Conservation (phyloP, 2,329 filamentous ascomycete species). For the Mycocentrospora acerina region DNA sequence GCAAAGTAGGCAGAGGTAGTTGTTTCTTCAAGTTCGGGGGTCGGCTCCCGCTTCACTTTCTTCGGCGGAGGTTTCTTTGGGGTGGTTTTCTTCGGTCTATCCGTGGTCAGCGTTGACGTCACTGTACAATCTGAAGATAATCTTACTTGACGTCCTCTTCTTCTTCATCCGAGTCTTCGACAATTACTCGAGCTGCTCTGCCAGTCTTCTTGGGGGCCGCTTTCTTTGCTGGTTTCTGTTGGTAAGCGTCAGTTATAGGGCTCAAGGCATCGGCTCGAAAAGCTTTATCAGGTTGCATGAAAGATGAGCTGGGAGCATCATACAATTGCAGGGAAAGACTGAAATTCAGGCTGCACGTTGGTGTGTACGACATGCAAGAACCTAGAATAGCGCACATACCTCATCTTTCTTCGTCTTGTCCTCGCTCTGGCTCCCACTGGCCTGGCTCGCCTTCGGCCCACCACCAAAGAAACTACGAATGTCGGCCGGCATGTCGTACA, state of each 20-base stretch:
- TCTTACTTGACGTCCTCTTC: conserved; percentile 41
- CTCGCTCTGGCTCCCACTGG: conserved; percentile 33
- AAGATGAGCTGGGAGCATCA: no score
- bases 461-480: conserved; percentile 89
- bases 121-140: not conserved
- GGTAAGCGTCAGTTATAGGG: conserved; percentile 10
- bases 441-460: conserved; percentile 64
- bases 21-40: conserved; percentile 57
- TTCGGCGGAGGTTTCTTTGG: conserved; percentile 61
- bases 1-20: conserved; percentile 66
- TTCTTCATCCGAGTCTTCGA: conserved; percentile 71
- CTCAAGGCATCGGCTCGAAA: no score
- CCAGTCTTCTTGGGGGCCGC: conserved; percentile 46
- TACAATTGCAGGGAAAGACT: no score
- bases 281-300: no score
- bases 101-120: conserved; percentile 23
- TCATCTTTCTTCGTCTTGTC: conserved; percentile 34
- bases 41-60: conserved; percentile 55
- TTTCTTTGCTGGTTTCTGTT: conserved; percentile 39
- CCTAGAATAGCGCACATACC: no score
- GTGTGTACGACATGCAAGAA: no score
- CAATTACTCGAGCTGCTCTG: conserved; percentile 52
- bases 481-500: conserved; percentile 70
- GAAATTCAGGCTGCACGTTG: no score
- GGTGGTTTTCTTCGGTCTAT: conserved; percentile 45